These are phyloP conservation scores for Rhynchospora tenuis DNA, from an alignment of 176 grass and related monocot genomes.

Conservation along the genomic window DNA sequence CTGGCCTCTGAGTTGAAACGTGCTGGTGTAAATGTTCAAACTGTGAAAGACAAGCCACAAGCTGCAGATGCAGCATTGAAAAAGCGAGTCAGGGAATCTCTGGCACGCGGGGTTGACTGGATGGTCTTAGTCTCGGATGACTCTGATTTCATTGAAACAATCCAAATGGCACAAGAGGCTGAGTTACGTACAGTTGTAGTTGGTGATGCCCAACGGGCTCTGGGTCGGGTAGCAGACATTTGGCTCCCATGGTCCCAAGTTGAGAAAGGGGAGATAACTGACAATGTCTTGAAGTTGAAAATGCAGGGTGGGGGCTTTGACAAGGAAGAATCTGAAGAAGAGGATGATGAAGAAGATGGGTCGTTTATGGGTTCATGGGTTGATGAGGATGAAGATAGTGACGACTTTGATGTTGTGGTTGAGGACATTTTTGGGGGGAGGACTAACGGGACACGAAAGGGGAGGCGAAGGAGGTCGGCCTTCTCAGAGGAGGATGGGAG, in stretches of 20 bases:
- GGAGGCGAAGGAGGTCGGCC: background rate
- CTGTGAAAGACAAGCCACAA: constrained; percentile 76
- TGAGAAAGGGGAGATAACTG: constrained; percentile 66
- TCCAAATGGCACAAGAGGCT: constrained; percentile 56
- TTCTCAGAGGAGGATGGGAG: constrained; percentile 1
- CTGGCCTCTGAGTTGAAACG: constrained; percentile 80
- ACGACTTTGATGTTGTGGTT: constrained; percentile 9
- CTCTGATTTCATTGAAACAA: constrained; percentile 70
- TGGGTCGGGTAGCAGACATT: constrained; percentile 58
- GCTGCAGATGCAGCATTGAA: constrained; percentile 87
- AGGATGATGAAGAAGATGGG: constrained; percentile 20
- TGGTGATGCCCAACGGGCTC: constrained; percentile 50
- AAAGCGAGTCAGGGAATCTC: constrained; percentile 56
- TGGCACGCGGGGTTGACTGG: constrained; percentile 77
- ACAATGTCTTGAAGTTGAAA: constrained; percentile 41
- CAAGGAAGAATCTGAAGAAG: constrained; percentile 17
- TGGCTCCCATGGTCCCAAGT: constrained; percentile 81
- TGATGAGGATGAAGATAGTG: constrained; percentile 39
- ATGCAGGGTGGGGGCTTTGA: constrained; percentile 19
- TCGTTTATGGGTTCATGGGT: constrained; percentile 32
- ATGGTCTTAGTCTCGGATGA: constrained; percentile 79
- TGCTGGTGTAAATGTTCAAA: constrained; percentile 73
- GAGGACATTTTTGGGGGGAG: background rate
- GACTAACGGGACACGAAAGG: background rate
- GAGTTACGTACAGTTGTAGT: constrained; percentile 69